Evolutionary conservation across 768 basidiomycete species (phyloP), one percentile per base, ranked within the genome.

Genomic region (Pholiota microspora): DNA sequence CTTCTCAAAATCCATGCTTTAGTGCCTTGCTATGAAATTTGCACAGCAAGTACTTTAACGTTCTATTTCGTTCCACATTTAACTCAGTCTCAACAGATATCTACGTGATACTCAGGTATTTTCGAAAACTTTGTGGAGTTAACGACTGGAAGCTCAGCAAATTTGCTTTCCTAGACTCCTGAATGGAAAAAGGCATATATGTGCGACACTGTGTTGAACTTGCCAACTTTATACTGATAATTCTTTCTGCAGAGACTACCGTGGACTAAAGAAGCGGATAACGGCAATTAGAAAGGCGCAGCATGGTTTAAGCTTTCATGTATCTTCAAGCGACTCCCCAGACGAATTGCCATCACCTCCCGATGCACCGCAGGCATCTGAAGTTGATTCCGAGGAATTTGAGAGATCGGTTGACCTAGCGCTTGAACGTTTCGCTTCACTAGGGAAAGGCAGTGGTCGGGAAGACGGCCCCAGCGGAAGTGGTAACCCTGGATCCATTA

Each of bases 131-230:
- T 34, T 35, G 48, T 32, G 9, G 31, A 25, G 21, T 25, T 5
- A 18, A 25, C 34, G 31, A 18, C 40, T 42, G 18, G 40, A 4
- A 10, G 23, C 40, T 53, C 29, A 27, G 50, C 45, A 59, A 27
- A 56, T 38, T 45, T 38, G 24, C 24, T 51, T 25, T 18, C 23
- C 23, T 21, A 90, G 89, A 83, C 79, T 27, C 83, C 87, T 1
- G 89, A 91, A 69, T 92, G 86, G 86, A 83, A 83, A 59, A 80
- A 74, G 59, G 84, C 82, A 2, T 86, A 88, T 64, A 85, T 87
- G 85, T 67, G 42, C 25, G 61, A 47, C 52, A 28, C 53, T 21
- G 10, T 42, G 23, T 25, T 21, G 21, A 18, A 34, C 25, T n/a
- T 51, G 24, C 35, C 28, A n/a, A 24, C 51, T 45, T 28, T 38